A percentile compares a stretch with the other conserved stretches of the same genome.
These are phyloP conservation scores for Bothriochloa decipiens DNA, from an alignment of 176 grass and related monocot genomes.

Conservation along the genomic window DNA sequence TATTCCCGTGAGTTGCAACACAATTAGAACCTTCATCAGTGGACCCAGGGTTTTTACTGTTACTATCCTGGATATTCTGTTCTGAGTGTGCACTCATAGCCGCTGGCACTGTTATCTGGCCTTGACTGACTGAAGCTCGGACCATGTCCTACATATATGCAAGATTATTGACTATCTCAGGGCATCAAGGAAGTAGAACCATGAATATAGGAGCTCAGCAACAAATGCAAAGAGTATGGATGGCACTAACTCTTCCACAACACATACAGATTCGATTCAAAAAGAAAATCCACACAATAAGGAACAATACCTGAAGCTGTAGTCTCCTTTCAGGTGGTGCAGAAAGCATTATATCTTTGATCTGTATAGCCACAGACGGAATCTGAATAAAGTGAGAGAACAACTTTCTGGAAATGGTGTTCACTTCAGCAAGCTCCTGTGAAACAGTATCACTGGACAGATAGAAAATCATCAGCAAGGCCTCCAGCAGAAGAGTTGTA, in stretches of 20 bases:
- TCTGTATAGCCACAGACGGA: slow-evolving; percentile 68
- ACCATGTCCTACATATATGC: slow-evolving; percentile 80
- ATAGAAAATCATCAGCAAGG: slow-evolving; percentile 69
- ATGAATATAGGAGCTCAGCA: not conserved
- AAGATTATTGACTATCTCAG: slow-evolving; percentile 26
- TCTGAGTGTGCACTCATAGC: slow-evolving; percentile 47
- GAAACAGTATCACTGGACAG: slow-evolving; percentile 57
- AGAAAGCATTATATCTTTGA: slow-evolving; percentile 91
- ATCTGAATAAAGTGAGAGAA: slow-evolving; percentile 96
- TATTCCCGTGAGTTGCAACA: slow-evolving; percentile 40
- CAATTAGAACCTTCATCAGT: slow-evolving; percentile 30
- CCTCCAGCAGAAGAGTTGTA: slow-evolving; percentile 74
- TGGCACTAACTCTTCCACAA: not conserved
- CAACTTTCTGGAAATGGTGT: slow-evolving; percentile 68
- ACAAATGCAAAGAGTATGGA: slow-evolving; percentile 2
- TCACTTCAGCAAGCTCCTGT: slow-evolving; percentile 80
- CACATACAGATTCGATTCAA: slow-evolving; percentile 14
- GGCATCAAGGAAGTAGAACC: not conserved
- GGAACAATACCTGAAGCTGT: slow-evolving; percentile 71
- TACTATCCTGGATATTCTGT: slow-evolving; percentile 45
- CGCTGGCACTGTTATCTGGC: slow-evolving; percentile 43
- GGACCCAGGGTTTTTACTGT: slow-evolving; percentile 40
- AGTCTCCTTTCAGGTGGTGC: slow-evolving; percentile 65
- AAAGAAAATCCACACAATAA: not conserved
- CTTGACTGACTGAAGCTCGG: slow-evolving; percentile 76